Evolutionary conservation across 192 early-diverging fungal genomes (phyloP).

Genomic region (Coemansia sp.): DNA sequence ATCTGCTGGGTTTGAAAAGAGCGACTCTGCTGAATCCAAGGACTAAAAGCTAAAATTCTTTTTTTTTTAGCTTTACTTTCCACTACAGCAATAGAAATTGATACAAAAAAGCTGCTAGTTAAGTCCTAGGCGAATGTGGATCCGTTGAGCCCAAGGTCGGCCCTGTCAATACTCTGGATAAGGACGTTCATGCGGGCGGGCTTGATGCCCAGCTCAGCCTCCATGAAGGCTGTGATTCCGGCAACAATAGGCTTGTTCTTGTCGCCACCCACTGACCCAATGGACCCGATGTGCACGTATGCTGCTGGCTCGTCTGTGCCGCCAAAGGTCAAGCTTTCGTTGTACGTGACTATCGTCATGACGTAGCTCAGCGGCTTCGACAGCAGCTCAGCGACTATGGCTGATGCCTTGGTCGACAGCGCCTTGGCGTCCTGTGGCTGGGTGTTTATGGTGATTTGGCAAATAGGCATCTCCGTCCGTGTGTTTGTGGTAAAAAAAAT

Average conservation of each 20-base stretch:
- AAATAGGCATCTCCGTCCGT: slow-evolving; percentile 26
- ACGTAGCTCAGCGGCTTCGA: slow-evolving; percentile 29
- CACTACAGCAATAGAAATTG: neutral
- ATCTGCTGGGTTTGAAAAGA: neutral
- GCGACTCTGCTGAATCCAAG: neutral
- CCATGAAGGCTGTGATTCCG: slow-evolving; percentile 14
- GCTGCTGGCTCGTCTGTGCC: slow-evolving; percentile 26
- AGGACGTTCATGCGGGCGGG: slow-evolving; percentile 18
- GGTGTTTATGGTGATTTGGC: slow-evolving; percentile 21
- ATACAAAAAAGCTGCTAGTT: neutral
- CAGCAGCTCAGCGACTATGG: slow-evolving; percentile 23
- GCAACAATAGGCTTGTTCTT: slow-evolving; percentile 21
- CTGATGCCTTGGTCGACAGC: slow-evolving; percentile 18
- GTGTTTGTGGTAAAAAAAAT: neutral
- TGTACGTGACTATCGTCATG: slow-evolving; percentile 14
- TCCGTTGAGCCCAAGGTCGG: slow-evolving; percentile 15
- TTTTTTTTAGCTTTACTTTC: too few relatives aligned
- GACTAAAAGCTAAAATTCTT: neutral
- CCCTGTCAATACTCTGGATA: slow-evolving; percentile 16
- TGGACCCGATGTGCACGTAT: slow-evolving; percentile 17
- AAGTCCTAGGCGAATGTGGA: slow-evolving; percentile 7
- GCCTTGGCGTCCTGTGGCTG: slow-evolving; percentile 14
- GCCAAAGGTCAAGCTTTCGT: slow-evolving; percentile 21
- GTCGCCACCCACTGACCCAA: slow-evolving; percentile 23
- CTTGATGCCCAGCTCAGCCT: slow-evolving; percentile 11